These are phyloP conservation scores for Calendula officinalis DNA, from an alignment of 129 eudicot genomes.

Conservation along the genomic window DNA sequence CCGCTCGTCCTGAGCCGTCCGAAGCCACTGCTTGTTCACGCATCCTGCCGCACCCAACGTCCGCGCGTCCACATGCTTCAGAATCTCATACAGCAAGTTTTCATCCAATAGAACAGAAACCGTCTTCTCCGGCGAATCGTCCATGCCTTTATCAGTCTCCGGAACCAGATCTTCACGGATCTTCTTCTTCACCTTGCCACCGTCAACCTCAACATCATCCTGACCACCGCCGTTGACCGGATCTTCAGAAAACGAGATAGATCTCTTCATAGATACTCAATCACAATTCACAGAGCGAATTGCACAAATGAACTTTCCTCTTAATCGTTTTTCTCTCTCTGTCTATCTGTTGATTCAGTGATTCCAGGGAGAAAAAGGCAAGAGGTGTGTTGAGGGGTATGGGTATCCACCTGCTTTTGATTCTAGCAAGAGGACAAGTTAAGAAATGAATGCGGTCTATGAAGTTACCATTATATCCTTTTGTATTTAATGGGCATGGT, in stretches of 20 bases:
- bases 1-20: constrained; percentile 78
- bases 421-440: constrained; percentile 40
- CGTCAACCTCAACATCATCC: constrained; percentile 3
- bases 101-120: constrained; percentile 59
- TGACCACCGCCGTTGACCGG: constrained; percentile 9
- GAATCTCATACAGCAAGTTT: constrained; percentile 68
- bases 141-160: constrained; percentile 23
- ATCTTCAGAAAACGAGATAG: constrained; percentile 26
- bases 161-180: constrained; percentile 35
- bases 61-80: constrained; percentile 84
- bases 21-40: constrained; percentile 73
- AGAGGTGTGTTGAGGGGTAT: constrained; percentile 9
- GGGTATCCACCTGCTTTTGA: constrained; percentile 50
- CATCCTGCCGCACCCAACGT: constrained; percentile 64
- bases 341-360: not conserved
- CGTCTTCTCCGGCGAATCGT: constrained; percentile 1
- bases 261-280: constrained; percentile 33
- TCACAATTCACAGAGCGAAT: constrained; percentile 5
- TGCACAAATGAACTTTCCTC: not conserved
- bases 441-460: constrained; percentile 45
- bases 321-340: not conserved
- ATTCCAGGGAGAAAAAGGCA: constrained; percentile 28
- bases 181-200: constrained; percentile 31
- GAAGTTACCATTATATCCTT: constrained; percentile 41
- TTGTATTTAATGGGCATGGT: constrained; percentile 19